A percentile compares a stretch with the other conserved stretches of the same genome.
Evolutionary conservation across 2,329 filamentous ascomycete species (phyloP).

Genomic region (Pseudogymnoascus sp.): DNA sequence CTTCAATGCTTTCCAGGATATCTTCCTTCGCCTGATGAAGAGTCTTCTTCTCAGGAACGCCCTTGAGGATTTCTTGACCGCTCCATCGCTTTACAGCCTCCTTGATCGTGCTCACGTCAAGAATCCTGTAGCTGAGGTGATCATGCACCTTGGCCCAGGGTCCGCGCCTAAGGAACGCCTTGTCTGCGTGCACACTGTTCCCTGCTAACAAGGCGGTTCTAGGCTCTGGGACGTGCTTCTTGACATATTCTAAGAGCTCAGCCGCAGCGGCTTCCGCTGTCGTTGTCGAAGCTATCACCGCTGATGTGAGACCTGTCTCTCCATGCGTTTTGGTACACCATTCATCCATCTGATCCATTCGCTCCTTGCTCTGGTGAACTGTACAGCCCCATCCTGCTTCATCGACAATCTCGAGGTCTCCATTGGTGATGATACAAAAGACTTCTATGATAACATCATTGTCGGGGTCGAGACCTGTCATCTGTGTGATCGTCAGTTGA

Average conservation of each 20-base stretch:
- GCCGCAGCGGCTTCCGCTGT: conserved; percentile 66
- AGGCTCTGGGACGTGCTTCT: conserved; percentile 58
- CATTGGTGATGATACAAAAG: conserved; percentile 84
- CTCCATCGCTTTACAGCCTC: conserved; percentile 84
- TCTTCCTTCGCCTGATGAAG: conserved; percentile 80
- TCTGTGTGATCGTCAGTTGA: conserved; percentile 45
- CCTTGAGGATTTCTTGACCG: conserved; percentile 48
- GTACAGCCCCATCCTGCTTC: conserved; percentile 70
- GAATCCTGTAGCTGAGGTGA: conserved; percentile 79
- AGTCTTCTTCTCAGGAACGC: conserved; percentile 64
- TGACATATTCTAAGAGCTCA: conserved; percentile 70
- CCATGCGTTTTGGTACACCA: conserved; percentile 84
- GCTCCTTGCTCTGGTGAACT: conserved; percentile 63
- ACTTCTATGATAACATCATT: conserved; percentile 84
- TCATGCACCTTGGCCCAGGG: conserved; percentile 69
- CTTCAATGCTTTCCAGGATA: conserved; percentile 89
- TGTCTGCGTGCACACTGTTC: conserved; percentile 88
- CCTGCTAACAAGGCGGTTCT: conserved; percentile 72
- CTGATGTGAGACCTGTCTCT: conserved; percentile 70
- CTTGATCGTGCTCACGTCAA: conserved; percentile 89
- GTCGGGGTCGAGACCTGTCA: conserved; percentile 79
- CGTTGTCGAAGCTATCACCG: conserved; percentile 65
- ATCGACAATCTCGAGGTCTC: conserved; percentile 69
- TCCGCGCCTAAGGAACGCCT: conserved; percentile 65
- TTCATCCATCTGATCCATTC: conserved; percentile 72